These are phyloP conservation scores for Durotheca rogersii DNA, from an alignment of 495 filamentous ascomycete genomes.

Conservation along the genomic window DNA sequence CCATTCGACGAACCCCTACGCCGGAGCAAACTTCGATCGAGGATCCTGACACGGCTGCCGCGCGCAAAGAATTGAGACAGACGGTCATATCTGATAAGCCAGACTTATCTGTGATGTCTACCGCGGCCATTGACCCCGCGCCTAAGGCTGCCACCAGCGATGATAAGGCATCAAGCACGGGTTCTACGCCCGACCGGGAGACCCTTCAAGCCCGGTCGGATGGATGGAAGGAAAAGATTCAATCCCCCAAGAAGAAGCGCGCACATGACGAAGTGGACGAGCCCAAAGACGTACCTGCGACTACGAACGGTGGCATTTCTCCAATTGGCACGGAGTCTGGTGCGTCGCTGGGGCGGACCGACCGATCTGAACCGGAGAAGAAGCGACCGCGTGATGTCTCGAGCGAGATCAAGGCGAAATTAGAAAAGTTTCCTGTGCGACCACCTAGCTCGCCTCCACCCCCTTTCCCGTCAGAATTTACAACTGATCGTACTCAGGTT, in stretches of 20 bases:
- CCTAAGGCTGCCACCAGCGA: slow-evolving; percentile 12
- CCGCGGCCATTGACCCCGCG: slow-evolving; percentile 19
- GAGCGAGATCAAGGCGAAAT: slow-evolving; percentile 23
- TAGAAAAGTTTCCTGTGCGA: slow-evolving; percentile 14
- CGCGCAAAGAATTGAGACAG: slow-evolving; percentile 56
- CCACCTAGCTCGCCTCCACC: not conserved
- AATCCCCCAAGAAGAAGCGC: slow-evolving; percentile 60
- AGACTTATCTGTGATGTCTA: slow-evolving; percentile 24
- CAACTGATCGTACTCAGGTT: slow-evolving; percentile 7
- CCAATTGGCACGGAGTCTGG: slow-evolving; percentile 35
- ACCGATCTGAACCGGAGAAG: slow-evolving; percentile 56
- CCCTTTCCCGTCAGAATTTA: too few species aligned
- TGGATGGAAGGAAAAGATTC: slow-evolving; percentile 45
- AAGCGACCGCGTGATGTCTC: slow-evolving; percentile 52
- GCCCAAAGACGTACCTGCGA: slow-evolving; percentile 33
- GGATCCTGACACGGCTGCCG: slow-evolving; percentile 56
- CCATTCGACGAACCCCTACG: slow-evolving; percentile 30
- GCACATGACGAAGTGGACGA: slow-evolving; percentile 54
- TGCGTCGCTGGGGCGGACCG: slow-evolving; percentile 40
- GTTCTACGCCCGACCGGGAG: slow-evolving; percentile 36
- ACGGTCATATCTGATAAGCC: slow-evolving; percentile 54
- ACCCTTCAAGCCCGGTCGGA: slow-evolving; percentile 36
- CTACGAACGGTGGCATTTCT: slow-evolving; percentile 39
- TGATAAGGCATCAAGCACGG: slow-evolving; percentile 25
- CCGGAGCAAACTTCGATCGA: slow-evolving; percentile 36